Conservation (phyloP, 2,329 filamentous ascomycete genomes). For the Uncinocarpus reesii region DNA sequence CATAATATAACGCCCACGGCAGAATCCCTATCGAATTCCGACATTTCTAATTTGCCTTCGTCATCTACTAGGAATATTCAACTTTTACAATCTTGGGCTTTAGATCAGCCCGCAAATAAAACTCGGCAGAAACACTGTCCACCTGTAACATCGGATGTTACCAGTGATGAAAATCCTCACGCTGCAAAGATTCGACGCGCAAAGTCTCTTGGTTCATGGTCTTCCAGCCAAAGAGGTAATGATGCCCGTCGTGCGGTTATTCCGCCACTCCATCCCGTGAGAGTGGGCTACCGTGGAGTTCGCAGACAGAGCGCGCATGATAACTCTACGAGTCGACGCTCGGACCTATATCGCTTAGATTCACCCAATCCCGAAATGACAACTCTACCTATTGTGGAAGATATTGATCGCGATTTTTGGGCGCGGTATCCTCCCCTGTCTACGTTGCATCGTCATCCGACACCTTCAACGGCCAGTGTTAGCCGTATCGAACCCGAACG, state of each 20-base stretch:
- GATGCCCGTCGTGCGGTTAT: background rate
- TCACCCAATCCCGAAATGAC: background rate
- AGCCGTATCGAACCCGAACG: background rate
- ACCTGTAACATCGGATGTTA: conserved; percentile 5
- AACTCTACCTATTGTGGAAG: conserved; percentile 26
- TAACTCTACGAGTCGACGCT: background rate
- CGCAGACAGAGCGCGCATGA: background rate
- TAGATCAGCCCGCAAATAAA: background rate
- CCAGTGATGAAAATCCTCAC: background rate
- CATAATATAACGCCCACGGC: background rate
- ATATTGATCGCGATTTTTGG: conserved; percentile 25
- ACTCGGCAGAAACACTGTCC: background rate
- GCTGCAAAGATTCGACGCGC: conserved; percentile 10
- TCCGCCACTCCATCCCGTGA: background rate
- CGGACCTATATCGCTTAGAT: background rate
- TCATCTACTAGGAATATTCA: no score
- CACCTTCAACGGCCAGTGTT: background rate
- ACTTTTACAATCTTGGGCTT: background rate
- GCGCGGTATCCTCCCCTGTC: conserved; percentile 29
- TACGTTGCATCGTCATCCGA: background rate
- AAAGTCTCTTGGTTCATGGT: conserved; percentile 7
- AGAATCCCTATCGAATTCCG: background rate
- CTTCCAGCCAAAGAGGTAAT: background rate
- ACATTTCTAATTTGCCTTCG: background rate
- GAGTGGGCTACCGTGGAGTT: background rate